These are phyloP conservation scores for Talaromyces sp. DNA, from an alignment of 2,329 filamentous ascomycete genomes.

Conservation along the genomic window DNA sequence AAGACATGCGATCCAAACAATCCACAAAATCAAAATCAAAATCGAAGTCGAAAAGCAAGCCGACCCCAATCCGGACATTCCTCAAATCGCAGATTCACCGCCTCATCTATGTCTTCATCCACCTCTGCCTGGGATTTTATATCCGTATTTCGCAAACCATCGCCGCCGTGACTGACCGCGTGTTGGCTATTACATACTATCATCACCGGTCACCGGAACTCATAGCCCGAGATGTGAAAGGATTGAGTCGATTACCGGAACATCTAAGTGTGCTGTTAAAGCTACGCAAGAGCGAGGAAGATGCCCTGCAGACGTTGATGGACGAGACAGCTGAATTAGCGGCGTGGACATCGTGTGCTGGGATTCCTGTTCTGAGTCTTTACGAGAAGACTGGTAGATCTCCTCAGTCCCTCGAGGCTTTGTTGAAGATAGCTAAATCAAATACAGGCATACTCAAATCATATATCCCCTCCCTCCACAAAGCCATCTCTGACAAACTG, in stretches of 20 bases:
- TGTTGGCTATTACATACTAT: constrained; percentile 81
- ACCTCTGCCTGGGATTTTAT: constrained; percentile 81
- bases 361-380: constrained; percentile 79
- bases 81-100: constrained; percentile 41
- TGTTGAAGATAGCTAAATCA: neutral
- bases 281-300: constrained; percentile 59
- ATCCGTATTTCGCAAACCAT: constrained; percentile 76
- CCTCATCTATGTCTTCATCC: constrained; percentile 46
- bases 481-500: constrained; percentile 71
- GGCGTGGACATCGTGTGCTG: constrained; percentile 87
- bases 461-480: constrained; percentile 79
- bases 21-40: neutral
- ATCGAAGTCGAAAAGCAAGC: neutral
- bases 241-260: constrained; percentile 67
- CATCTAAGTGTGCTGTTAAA: constrained; percentile 84
- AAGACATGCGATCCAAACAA: neutral
- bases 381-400: constrained; percentile 79
- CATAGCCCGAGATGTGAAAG: constrained; percentile 79
- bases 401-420: neutral
- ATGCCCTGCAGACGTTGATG: constrained; percentile 75
- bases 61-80: constrained; percentile 41
- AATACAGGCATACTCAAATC: constrained; percentile 76
- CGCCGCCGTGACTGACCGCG: constrained; percentile 69
- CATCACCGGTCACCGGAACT: constrained; percentile 93
- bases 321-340: constrained; percentile 88